Evolutionary conservation across 2,329 filamentous ascomycete genomes (phyloP), one percentile per base, ranked within the genome.

Genomic region (Microsporum audouinii): DNA sequence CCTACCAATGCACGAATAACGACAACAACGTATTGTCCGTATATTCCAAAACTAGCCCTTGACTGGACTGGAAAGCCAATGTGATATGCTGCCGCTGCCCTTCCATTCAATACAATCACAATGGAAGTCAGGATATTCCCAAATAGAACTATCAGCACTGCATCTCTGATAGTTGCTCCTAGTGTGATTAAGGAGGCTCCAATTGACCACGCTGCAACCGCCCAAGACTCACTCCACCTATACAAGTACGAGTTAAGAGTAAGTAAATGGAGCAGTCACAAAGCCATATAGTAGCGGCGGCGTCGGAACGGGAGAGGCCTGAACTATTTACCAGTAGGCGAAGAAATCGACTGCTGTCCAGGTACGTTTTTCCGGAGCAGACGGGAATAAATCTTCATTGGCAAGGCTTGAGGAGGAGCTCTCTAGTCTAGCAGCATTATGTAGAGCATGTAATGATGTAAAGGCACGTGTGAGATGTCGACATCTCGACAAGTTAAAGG

Each of bases 211-310:
- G 66, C 67, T 34, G 65, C 62, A 31, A 68, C 63, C 23, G 63
- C 64, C 66, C 66, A 68, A 17, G 65, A 66, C 43, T 68, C 65
- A 58, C 65, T 67, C 66, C 66, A 68, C 65, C 65, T 66, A 39
- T 27, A 7, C 33, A 41, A 17, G 12, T 14, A 61, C 6, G 14
- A 5, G 57, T 33, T 33, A 17, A 14, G 34, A 14, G 41, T 34
- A 17, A 59, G 39, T 36, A 12, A 27, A 33, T 5, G 10, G 53
- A 38, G 5, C 7, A 2, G 27, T 2, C 5, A 12, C 51, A 14
- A 39, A 57, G 12, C 1, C 6, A 29, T 55, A 55, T 33, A 36
- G 33, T 1, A 17, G 29, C 27, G 3, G 4, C 23, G 17, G 17
- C 17, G 17, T 23, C 17, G 1, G n/a, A 58, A 31, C 14, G 8